Evolutionary conservation across 2,329 filamentous ascomycete species (phyloP), one percentile per base, ranked within the genome.

Genomic region (Exophiala viscosa): DNA sequence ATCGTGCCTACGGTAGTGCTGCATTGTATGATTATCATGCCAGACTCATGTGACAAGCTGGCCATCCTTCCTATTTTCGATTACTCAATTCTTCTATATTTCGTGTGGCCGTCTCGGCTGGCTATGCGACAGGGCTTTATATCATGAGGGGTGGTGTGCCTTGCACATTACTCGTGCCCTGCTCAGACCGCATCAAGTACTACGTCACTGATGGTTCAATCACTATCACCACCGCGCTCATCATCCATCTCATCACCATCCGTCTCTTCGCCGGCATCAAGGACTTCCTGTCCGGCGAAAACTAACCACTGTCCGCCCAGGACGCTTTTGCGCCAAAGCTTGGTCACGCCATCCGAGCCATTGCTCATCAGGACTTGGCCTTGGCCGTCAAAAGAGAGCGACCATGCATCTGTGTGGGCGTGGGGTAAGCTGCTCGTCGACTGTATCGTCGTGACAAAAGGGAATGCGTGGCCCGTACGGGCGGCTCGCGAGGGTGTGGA

Each of bases 351-450:
- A 36, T 53, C 57, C 18, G 45, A 52, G 4, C 57, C 57, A 17
- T 51, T 51, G 31, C 49, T 51, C 47, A 57, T 54, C 36, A 60
- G 47, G 2, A 60, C 56, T 41, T 62, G 58, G 15, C 61, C 61
- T 31, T 50, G 53, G 5, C 49, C 43, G 43, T 63, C 61, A 52
- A 60, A 63, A 5, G 44, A 31, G 17, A 63, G 34, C 6, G 60
- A 55, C 61, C 61, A 63, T 1, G 60, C 58, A 39, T 63, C 61
- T 5, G 42, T 41, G 40, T 63, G 61, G 5, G 60, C 61, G 35
- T 54, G 35, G n/a, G 40, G 10, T 10, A 62, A 47, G 9, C 39
- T 46, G 3, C 36, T 45, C 3, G 48, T 43, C 0, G 49, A 48
- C 15, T 50, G 48, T 18, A 57, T 38, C 17, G 45, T 50, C 11